Percentiles rank a stretch among this genome's conserved stretches.
These are phyloP conservation scores for Wickerhamomyces bovis DNA, from an alignment of 805 yeast genomes.

Conservation along the genomic window DNA sequence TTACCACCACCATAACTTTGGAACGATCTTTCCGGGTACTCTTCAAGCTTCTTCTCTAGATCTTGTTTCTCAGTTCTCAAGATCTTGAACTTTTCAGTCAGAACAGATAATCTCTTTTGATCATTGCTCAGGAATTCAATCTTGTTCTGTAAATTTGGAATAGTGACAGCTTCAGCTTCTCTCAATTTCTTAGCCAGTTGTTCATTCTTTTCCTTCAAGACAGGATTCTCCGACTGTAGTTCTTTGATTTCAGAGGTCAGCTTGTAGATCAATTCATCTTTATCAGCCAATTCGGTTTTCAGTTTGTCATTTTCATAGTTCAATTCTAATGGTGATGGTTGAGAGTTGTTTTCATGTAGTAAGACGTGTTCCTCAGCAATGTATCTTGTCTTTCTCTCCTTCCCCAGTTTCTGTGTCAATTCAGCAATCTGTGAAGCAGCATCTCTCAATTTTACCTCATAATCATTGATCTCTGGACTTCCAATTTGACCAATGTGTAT, in stretches of 20 bases:
- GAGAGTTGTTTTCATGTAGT: slow-evolving; percentile 44
- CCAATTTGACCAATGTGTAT: not conserved
- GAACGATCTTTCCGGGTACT: not conserved
- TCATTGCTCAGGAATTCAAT: slow-evolving; percentile 28
- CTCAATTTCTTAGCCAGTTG: slow-evolving; percentile 35
- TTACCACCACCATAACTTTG: not conserved
- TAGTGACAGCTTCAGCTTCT: slow-evolving; percentile 34
- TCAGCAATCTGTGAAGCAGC: slow-evolving; percentile 41
- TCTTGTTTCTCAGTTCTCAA: slow-evolving; percentile 27
- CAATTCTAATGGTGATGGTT: slow-evolving; percentile 50
- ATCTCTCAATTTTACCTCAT: slow-evolving; percentile 23
- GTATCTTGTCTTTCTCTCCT: slow-evolving; percentile 59
- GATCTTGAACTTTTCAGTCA: slow-evolving; percentile 24
- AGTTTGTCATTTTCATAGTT: slow-evolving; percentile 51
- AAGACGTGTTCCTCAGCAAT: slow-evolving; percentile 68
- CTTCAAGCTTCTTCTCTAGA: slow-evolving; percentile 27
- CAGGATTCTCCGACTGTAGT: slow-evolving; percentile 29
- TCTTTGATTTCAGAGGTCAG: slow-evolving; percentile 41
- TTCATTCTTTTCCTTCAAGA: slow-evolving; percentile 34
- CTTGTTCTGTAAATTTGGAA: slow-evolving; percentile 43
- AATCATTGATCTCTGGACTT: not conserved
- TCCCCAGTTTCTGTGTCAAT: slow-evolving; percentile 50
- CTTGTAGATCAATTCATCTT: slow-evolving; percentile 43
- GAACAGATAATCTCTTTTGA: slow-evolving; percentile 15
- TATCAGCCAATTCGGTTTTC: slow-evolving; percentile 38